phyloP scores from a whole-genome alignment of 2,329 filamentous ascomycete species.

The Emergomyces orientalis region DNA sequence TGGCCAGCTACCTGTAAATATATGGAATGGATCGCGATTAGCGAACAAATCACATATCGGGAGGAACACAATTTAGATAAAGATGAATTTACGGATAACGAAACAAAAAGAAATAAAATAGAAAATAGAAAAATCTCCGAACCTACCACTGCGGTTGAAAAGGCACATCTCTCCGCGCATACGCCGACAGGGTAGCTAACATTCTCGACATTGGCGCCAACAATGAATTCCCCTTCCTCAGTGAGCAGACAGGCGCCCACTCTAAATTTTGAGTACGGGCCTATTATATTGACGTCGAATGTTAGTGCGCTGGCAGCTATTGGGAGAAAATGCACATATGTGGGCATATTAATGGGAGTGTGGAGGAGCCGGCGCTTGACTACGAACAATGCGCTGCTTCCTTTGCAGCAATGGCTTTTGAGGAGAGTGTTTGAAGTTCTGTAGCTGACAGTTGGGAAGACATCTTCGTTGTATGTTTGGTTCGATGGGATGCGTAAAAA shows the following conservation, averaged over 20 bases:
- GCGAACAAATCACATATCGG: not conserved
- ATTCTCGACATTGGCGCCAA: conserved; percentile 88
- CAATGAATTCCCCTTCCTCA: conserved; percentile 46
- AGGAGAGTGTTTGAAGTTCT: conserved; percentile 57
- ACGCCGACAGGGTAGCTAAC: conserved; percentile 89
- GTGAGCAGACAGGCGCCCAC: conserved; percentile 76
- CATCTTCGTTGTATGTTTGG: conserved; percentile 12
- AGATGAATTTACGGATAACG: not conserved
- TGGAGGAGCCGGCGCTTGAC: no score
- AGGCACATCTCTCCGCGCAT: conserved; percentile 85
- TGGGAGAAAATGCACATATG: not conserved
- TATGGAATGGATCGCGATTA: not conserved
- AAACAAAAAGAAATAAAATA: not conserved
- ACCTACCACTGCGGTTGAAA: conserved; percentile 62
- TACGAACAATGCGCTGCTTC: conserved; percentile 65
- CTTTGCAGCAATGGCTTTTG: conserved; percentile 61
- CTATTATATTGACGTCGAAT: conserved; percentile 27
- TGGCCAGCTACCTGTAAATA: conserved; percentile 34
- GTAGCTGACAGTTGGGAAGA: conserved; percentile 42
- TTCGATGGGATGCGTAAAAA: no score
- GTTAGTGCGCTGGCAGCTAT: not conserved
- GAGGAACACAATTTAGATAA: not conserved
- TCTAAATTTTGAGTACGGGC: conserved; percentile 81
- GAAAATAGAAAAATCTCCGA: not conserved
- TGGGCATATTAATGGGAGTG: no score